These are phyloP conservation scores for Solanum pinnatisectum DNA, from an alignment of 257 asterid genomes.

Conservation along the genomic window DNA sequence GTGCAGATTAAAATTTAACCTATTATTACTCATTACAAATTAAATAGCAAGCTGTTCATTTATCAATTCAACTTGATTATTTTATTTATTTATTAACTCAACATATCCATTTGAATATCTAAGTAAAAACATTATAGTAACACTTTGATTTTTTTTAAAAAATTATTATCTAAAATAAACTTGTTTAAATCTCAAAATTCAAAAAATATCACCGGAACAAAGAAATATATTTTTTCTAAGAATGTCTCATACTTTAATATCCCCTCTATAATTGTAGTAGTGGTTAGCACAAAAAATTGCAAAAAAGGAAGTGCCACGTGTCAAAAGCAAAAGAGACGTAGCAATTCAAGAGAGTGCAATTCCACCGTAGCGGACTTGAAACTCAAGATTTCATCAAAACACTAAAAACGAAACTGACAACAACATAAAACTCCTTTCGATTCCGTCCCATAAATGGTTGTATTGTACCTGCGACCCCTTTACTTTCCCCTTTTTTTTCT, in stretches of 20 bases:
- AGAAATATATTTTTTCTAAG: background rate
- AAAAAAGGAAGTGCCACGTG: background rate
- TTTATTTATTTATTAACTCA: background rate
- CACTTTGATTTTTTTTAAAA: too few relatives aligned
- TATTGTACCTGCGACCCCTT: background rate
- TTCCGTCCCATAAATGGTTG: conserved; percentile 40
- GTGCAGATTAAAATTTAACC: background rate
- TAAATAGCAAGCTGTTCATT: too few relatives aligned
- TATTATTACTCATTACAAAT: too few relatives aligned
- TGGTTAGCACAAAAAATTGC: background rate
- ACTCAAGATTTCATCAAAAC: background rate
- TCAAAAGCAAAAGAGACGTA: background rate
- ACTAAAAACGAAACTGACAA: background rate
- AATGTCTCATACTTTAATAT: background rate
- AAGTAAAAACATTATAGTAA: too few relatives aligned
- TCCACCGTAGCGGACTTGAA: conserved; percentile 74
- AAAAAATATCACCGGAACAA: too few relatives aligned
- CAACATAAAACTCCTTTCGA: conserved; percentile 34
- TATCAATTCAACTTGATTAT: too few relatives aligned
- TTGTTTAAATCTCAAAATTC: too few relatives aligned
- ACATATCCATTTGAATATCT: background rate
- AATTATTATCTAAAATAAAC: too few relatives aligned
- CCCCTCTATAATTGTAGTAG: background rate
- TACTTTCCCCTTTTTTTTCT: conserved; percentile 18
- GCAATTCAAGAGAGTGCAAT: conserved; percentile 1